phyloP scores from a whole-genome alignment of 73 alveolate genomes.

The Paramecium caudatum region DNA sequence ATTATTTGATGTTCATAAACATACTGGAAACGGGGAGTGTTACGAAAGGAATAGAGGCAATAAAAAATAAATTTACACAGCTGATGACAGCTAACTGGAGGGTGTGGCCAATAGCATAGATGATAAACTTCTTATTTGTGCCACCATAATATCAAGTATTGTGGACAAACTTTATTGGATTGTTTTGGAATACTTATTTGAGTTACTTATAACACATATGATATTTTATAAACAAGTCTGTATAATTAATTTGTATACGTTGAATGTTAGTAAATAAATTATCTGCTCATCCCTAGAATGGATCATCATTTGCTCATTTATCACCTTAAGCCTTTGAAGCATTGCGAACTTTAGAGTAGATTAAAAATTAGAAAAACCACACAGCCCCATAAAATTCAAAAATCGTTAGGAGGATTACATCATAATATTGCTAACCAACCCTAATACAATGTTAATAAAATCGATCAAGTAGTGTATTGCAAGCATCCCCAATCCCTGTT shows the following conservation, averaged over 20 bases:
- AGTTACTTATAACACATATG: conserved; percentile 54
- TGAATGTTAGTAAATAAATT: conserved; percentile 29
- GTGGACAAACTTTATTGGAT: conserved; percentile 10
- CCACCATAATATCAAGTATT: conserved; percentile 23
- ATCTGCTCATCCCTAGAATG: conserved; percentile 3
- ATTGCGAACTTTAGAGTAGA: conserved; percentile 54
- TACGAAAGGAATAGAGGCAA: not conserved
- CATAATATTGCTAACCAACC: not conserved
- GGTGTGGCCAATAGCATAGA: conserved; percentile 51
- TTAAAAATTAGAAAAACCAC: not conserved
- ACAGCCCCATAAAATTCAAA: not conserved
- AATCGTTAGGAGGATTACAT: conserved; percentile 68
- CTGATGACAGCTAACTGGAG: not conserved
- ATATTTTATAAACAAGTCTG: conserved; percentile 10
- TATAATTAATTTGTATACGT: conserved; percentile 51
- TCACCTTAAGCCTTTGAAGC: conserved; percentile 69
- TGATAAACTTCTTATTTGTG: conserved; percentile 18
- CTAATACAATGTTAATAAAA: not conserved
- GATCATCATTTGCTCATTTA: conserved; percentile 28
- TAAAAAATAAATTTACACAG: not conserved
- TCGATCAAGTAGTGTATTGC: conserved; percentile 12
- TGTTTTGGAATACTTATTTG: conserved; percentile 63
- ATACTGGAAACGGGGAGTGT: not conserved
- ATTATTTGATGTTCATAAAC: conserved; percentile 48
- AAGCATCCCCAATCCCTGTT: conserved; percentile 28